These are phyloP conservation scores for Spongiforma sp. DNA, from an alignment of 1,284 basidiomycete species.

Conservation along the genomic window DNA sequence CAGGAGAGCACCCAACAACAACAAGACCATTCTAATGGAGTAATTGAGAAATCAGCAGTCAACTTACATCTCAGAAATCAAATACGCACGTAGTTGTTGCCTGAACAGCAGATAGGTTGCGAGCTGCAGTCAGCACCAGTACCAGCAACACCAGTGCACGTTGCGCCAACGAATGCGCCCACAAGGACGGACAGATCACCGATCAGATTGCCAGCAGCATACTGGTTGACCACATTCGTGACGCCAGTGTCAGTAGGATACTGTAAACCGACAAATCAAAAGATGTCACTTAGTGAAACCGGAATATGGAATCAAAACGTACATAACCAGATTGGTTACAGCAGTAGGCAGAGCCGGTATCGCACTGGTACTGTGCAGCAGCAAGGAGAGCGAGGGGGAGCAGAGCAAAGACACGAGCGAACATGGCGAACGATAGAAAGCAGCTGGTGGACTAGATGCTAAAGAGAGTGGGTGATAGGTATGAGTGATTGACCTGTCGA, in stretches of 20 bases:
- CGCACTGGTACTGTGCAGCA: constrained; percentile 13
- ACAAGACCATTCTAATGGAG: constrained; percentile 14
- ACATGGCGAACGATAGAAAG: constrained; percentile 14
- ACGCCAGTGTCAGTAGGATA: not conserved
- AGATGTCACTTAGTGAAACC: not conserved
- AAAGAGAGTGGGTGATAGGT: not conserved
- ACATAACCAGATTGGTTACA: constrained; percentile 6
- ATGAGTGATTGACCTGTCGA: constrained; percentile 1
- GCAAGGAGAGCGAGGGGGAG: constrained; percentile 22
- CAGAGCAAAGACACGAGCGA: constrained; percentile 28
- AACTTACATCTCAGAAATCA: too few species aligned
- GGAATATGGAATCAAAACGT: not conserved
- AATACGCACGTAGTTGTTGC: constrained; percentile 8
- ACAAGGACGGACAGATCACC: fast-evolving
- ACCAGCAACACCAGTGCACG: constrained; percentile 8
- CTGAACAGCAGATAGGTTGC: constrained; percentile 21
- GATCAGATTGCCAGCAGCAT: not conserved
- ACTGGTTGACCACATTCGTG: not conserved
- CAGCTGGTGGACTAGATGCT: not conserved
- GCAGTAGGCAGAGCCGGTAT: constrained; percentile 9
- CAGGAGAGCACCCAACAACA: not conserved
- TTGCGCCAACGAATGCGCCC: not conserved
- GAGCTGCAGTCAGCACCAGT: not conserved
- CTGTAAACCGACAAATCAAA: not conserved
- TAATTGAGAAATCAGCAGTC: not conserved